A percentile compares a stretch with the other conserved stretches of the same genome.
Conservation (phyloP, 2,329 filamentous ascomycete genomes). For the Leptographium galeiforme region DNA sequence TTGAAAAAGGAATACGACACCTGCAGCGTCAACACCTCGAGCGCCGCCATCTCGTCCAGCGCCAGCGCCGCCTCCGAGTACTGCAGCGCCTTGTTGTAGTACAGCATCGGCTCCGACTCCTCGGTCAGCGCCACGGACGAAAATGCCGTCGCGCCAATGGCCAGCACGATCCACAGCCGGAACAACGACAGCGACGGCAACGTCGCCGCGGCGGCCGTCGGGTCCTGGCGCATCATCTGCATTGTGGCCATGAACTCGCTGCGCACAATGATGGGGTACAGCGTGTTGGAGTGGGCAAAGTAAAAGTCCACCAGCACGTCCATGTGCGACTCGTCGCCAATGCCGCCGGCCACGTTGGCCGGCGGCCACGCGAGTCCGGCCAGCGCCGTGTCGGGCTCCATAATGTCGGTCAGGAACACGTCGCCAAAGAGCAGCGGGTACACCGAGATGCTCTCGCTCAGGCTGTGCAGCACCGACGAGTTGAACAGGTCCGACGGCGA, state of each 20-base stretch:
- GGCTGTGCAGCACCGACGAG: slow-evolving; percentile 11
- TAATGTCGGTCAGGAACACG: slow-evolving; percentile 15
- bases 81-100: slow-evolving; percentile 29
- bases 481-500: slow-evolving; percentile 15
- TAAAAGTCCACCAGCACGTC: slow-evolving; percentile 26
- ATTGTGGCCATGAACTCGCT: slow-evolving; percentile 21
- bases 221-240: slow-evolving; percentile 17
- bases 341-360: background rate
- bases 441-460: slow-evolving; percentile 14
- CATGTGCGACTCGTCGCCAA: slow-evolving; percentile 15
- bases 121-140: slow-evolving; percentile 28
- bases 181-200: slow-evolving; percentile 23
- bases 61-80: slow-evolving; percentile 26
- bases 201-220: slow-evolving; percentile 13
- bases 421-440: slow-evolving; percentile 19
- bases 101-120: slow-evolving; percentile 26
- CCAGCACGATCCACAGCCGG: slow-evolving; percentile 34
- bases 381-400: slow-evolving; percentile 3
- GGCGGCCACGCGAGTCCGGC: slow-evolving; percentile 8
- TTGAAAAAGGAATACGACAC: slow-evolving; percentile 36
- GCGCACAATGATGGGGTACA: slow-evolving; percentile 28
- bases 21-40: slow-evolving; percentile 30
- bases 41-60: slow-evolving; percentile 25
- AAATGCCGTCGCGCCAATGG: slow-evolving; percentile 30
- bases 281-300: slow-evolving; percentile 31